Base-by-base conservation (phyloP, 441 rosid genomes). In the Populus tomentosa region DNA sequence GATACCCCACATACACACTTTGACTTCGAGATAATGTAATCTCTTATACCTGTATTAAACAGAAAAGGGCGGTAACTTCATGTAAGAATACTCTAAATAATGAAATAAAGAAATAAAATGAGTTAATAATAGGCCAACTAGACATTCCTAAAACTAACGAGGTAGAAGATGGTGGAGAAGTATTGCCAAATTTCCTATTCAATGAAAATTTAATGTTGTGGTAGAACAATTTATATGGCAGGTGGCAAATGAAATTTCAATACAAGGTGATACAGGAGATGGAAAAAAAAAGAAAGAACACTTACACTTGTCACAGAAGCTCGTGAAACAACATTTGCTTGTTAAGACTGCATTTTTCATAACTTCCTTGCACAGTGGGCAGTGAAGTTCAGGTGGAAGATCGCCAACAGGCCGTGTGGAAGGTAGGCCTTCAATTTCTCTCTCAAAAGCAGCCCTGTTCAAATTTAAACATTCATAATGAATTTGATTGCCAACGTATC, bases 301-400 rank as follows among this genome's bases (percentile, higher is more conserved):
- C 89, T 86, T 84, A 94, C 97, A 95, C 79, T 89, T 89, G 75
- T 95, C 95, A 76, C 99, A 95, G 75, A 91, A 95, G 77, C 99
- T 95, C 56, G 81, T 85, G 79, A 87, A 94, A 86, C 99, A 95
- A 73, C 99, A 96, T 83, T 90, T 96, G 92, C 99, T 96, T 13
- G 98, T 94, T 82, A 96, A 83, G 2, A 91, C 98, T 79, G 99
- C 99, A 85, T 96, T 95, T 85, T 87, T 94, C 98, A 96, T 96
- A n/a, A 96, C 98, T 88, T 96, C 97, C 87, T 88, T 96, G 89
- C 99, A 96, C 82, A 94, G 82, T 4, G 97, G 98, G 74, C 99
- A 96, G 80, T 89, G 94, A 73, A 96, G 90, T 83, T 96, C 99
- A 21, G 98, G 98, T 1, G 99, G 98, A 81, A 96, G 93, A 81